These are phyloP conservation scores for Dryas drummondii DNA, from an alignment of 306 rosid genomes.

Conservation along the genomic window DNA sequence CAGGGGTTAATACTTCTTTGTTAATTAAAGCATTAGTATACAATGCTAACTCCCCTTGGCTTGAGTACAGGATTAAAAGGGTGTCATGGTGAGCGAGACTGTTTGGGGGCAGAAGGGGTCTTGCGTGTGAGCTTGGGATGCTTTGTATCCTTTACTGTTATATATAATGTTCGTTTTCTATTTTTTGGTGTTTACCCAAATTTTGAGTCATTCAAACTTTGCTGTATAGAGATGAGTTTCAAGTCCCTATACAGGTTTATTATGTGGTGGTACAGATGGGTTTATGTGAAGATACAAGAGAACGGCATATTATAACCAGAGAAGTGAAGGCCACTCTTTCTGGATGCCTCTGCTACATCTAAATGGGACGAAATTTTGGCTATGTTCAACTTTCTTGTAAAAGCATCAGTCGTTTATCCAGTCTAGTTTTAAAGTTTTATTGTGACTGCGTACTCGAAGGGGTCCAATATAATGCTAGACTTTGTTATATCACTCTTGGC, in stretches of 20 bases:
- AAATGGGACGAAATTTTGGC: too few species aligned
- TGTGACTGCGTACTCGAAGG: too few species aligned
- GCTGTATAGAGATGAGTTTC: neutral
- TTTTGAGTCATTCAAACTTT: neutral
- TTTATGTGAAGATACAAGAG: too few species aligned
- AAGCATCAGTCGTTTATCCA: too few species aligned
- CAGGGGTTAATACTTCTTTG: neutral
- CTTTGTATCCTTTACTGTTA: slow-evolving; percentile 76
- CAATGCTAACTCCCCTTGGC: slow-evolving; percentile 18
- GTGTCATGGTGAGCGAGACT: slow-evolving; percentile 63
- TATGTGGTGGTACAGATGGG: too few species aligned
- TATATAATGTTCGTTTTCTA: neutral
- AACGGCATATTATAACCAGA: too few species aligned
- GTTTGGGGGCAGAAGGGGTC: slow-evolving; percentile 91
- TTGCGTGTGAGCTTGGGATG: slow-evolving; percentile 95
- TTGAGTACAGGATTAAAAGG: slow-evolving; percentile 58
- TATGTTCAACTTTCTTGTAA: too few species aligned
- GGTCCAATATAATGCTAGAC: neutral
- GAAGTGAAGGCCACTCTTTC: too few species aligned
- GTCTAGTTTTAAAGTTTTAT: too few species aligned
- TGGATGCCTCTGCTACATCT: too few species aligned
- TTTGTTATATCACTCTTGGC: neutral
- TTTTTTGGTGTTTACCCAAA: neutral
- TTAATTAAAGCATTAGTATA: neutral
- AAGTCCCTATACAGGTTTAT: too few species aligned